Evolutionary conservation across 1,284 basidiomycete genomes (phyloP).

Genomic region (Pterula multifida): DNA sequence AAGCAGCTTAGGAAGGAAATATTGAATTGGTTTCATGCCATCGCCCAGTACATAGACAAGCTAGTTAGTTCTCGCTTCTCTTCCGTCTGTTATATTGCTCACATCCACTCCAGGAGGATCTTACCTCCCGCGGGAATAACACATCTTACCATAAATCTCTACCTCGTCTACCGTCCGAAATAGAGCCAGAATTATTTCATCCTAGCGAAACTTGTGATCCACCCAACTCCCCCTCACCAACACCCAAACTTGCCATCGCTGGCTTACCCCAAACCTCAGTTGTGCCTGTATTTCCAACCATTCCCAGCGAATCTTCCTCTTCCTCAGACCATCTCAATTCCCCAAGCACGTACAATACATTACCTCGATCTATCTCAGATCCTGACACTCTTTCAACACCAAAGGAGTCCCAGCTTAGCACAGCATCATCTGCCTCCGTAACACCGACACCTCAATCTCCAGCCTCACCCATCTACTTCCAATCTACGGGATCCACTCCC

Average conservation of each 20-base stretch:
- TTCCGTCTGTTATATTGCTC: slow-evolving; percentile 2
- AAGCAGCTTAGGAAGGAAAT: slow-evolving; percentile 43
- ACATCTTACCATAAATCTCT: slow-evolving; percentile 29
- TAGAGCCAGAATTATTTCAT: slow-evolving; percentile 30
- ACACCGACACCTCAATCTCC: neutral
- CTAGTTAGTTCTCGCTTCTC: slow-evolving; percentile 28
- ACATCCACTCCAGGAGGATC: slow-evolving; percentile 26
- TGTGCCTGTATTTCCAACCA: neutral
- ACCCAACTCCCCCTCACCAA: slow-evolving; percentile 10
- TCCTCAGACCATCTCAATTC: neutral
- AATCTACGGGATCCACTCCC: slow-evolving; percentile 11
- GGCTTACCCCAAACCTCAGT: slow-evolving; percentile 3
- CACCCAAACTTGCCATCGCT: slow-evolving; percentile 12
- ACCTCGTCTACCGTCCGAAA: slow-evolving; percentile 43
- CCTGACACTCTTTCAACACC: neutral
- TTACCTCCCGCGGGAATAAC: slow-evolving; percentile 20
- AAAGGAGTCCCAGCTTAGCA: neutral
- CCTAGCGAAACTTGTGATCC: slow-evolving; percentile 15
- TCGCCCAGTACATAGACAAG: slow-evolving; percentile 46
- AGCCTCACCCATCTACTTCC: slow-evolving; percentile 9
- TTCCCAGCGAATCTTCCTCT: neutral
- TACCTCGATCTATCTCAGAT: neutral
- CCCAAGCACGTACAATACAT: neutral
- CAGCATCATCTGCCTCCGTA: neutral
- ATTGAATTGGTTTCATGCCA: slow-evolving; percentile 49